phyloP scores from a whole-genome alignment of 2,329 filamentous ascomycete species.

The Fusarium tjaetaba region DNA sequence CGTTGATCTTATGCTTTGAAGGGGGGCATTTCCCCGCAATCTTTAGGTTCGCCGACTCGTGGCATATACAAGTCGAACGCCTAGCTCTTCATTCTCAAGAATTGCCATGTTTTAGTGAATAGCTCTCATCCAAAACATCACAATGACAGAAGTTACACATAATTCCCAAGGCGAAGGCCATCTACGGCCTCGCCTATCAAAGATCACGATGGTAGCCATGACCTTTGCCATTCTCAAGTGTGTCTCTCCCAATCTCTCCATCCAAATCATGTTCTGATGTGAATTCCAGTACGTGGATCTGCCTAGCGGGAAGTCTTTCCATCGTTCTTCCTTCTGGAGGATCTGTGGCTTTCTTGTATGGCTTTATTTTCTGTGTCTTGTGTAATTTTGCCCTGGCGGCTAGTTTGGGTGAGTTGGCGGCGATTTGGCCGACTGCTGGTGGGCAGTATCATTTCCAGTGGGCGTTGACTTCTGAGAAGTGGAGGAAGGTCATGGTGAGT shows the following conservation, averaged over 20 bases:
- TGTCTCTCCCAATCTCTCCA: background rate
- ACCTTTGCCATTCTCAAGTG: constrained; percentile 56
- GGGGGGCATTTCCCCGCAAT: background rate
- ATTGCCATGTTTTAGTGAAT: background rate
- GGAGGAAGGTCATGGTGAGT: constrained; percentile 51
- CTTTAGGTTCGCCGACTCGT: background rate
- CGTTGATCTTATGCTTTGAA: background rate
- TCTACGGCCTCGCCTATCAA: constrained; percentile 51
- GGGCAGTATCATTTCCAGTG: constrained; percentile 59
- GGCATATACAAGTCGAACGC: constrained; percentile 6
- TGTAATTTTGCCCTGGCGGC: constrained; percentile 56
- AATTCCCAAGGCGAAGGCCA: constrained; percentile 39
- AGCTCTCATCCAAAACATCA: background rate
- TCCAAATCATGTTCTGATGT: background rate
- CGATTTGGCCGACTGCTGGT: constrained; percentile 58
- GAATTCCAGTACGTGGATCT: constrained; percentile 42
- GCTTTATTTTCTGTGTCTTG: constrained; percentile 57
- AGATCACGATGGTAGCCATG: constrained; percentile 55
- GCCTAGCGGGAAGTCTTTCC: constrained; percentile 54
- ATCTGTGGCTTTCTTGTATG: constrained; percentile 55
- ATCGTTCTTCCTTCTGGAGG: constrained; percentile 55
- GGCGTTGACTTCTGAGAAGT: constrained; percentile 51
- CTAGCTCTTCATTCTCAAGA: background rate
- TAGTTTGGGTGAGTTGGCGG: constrained; percentile 55
- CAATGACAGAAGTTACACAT: constrained; percentile 9